Conservation (phyloP, 116 monocot species). For the Dioscorea cayenensis region DNA sequence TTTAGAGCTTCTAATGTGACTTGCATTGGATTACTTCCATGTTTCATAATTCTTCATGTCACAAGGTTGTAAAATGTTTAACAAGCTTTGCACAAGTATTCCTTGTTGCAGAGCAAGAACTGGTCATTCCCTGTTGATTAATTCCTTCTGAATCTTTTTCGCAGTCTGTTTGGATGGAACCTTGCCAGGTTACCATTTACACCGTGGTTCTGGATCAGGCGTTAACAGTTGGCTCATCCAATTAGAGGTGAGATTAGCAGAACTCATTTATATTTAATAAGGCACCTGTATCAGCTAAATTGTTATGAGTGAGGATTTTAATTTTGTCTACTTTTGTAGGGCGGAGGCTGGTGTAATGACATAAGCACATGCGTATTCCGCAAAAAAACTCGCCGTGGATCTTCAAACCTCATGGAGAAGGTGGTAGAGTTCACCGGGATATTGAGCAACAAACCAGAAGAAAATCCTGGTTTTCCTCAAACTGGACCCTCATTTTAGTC, state of each 20-base stretch:
- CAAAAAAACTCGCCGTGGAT: constrained; percentile 58
- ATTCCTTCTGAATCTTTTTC: neutral
- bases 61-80: too few relatives aligned
- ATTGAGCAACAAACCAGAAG: constrained; percentile 58
- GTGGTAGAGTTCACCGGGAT: constrained; percentile 56
- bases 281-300: neutral
- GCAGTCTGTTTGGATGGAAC: constrained; percentile 94
- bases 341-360: constrained; percentile 92
- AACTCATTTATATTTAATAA: too few relatives aligned
- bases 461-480: constrained; percentile 69
- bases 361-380: constrained; percentile 44
- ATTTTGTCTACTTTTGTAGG: constrained; percentile 20
- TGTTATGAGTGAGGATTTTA: neutral
- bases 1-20: too few relatives aligned
- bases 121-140: neutral
- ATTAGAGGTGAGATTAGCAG: constrained; percentile 47
- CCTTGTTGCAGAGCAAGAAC: too few relatives aligned
- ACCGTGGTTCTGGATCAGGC: constrained; percentile 74
- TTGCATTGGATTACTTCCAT: too few relatives aligned
- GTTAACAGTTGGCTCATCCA: constrained; percentile 75
- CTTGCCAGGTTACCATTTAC: constrained; percentile 75
- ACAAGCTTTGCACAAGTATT: too few relatives aligned
- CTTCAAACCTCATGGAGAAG: constrained; percentile 82
- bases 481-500: neutral
- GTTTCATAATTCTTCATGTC: too few relatives aligned